These are phyloP conservation scores for Ustilago crameri DNA, from an alignment of 1,284 basidiomycete genomes.

Conservation along the genomic window DNA sequence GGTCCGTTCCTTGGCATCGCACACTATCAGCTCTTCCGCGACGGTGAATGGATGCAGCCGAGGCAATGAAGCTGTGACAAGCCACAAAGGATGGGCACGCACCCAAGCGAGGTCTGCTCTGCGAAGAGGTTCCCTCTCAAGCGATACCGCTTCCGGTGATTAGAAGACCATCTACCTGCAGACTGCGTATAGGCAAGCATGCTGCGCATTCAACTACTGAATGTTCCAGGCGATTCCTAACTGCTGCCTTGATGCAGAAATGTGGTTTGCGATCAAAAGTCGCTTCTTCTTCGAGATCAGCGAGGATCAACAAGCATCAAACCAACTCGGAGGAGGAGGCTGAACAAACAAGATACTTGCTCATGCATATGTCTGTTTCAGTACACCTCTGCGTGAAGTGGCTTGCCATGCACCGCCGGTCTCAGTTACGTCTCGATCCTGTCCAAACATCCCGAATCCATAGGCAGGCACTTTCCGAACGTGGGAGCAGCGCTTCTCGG, in stretches of 20 bases:
- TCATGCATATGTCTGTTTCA: no score
- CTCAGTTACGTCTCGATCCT: background rate
- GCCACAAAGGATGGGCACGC: slow-evolving; percentile 1
- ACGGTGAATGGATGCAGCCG: background rate
- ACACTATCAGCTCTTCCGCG: background rate
- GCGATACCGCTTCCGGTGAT: slow-evolving; percentile 3
- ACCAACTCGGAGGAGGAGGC: no score
- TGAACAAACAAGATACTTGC: no score
- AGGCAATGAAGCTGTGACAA: background rate
- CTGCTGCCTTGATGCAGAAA: no score
- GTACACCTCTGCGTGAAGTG: no score
- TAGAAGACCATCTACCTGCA: slow-evolving; percentile 9
- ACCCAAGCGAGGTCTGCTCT: background rate
- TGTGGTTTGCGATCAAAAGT: no score
- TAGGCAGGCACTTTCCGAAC: slow-evolving; percentile 10
- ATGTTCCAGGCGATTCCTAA: no score
- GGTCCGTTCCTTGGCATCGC: background rate
- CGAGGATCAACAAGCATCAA: no score
- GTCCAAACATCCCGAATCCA: slow-evolving; percentile 6
- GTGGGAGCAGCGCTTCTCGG: slow-evolving; percentile 2
- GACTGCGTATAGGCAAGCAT: background rate
- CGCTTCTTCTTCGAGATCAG: no score
- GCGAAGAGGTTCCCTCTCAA: no score
- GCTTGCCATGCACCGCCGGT: background rate
- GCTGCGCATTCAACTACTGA: no score